Base-by-base conservation (phyloP, 1,284 basidiomycete species). In the Cutaneotrichosporon mucoides region DNA sequence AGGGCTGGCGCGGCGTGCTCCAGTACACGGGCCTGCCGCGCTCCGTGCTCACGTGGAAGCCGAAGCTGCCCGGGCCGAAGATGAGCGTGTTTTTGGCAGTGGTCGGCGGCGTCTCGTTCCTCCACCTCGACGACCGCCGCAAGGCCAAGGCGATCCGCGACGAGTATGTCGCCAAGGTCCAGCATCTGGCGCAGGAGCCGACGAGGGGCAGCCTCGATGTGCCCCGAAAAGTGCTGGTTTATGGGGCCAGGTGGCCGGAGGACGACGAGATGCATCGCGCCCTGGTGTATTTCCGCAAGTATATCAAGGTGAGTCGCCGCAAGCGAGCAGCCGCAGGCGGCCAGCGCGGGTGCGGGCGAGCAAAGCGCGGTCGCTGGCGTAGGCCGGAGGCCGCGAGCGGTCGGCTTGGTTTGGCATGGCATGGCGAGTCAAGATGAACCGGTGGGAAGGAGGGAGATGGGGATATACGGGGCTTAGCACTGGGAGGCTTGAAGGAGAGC, bases 211-310 rank as follows among this genome's bases (percentile, higher is more conserved):
- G 85, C 35, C 77, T 86, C 66, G 91, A 87, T 35, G 80, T 83
- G 60, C 86, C 90, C 5, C 84, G 94, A 47, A 91, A 88, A 74
- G 87, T 97, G 59, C 86, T 83, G 2, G 92, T 98, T 16, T 92
- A 91, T 71, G 90, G 88, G 36, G 85, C 86, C 42, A 90, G 89
- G 73, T 95, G 92, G 85, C 92, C 94, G 1, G 93, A 90, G 50
- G 96, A 99, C 76, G 92, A 95, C 70, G 93, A 98, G 72, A 86
- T 86, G 66, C 87, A 93, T 73, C 86, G 90, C 63, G 85, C 86
- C 56, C 80, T 90, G 71, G 86, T 82, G 75, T 92, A 91, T 81
- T 99, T 98, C 80, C 87, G 90, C 73, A 92, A 90, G 81, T 98
- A 96, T 79, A 86, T 97, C 81, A 96, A 96, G 88, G 93, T 95